Base-by-base conservation (phyloP, 345 rosid genomes). In the Citrus unshiu region DNA sequence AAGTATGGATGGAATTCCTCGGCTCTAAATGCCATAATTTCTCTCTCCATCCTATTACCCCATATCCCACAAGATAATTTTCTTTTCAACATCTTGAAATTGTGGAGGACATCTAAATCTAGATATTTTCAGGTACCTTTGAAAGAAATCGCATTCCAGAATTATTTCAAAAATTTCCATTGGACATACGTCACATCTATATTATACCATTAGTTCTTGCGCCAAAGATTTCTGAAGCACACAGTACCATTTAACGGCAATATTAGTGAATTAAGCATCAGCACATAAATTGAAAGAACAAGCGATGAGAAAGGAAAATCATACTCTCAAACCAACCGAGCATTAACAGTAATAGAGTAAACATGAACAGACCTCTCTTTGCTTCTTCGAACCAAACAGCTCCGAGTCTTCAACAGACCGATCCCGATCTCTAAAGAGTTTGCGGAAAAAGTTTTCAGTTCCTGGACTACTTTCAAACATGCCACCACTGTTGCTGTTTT, bases 361-460 rank as follows among this genome's bases (percentile, higher is more conserved):
- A 59, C 59, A 61, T 29, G 46, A 66, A 29, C 79, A 35, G 72
- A 95, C 99, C 97, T 94, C 98, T 73, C 87, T 90, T 56, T 84
- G 90, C 86, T 91, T 97, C 85, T 93, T 94, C 22, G 88, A 89
- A 81, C 90, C 89, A 77, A 93, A 90, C 76, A 97, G 84, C 86
- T 94, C 98, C 1, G 97, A 94, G 80, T 97, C 98, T 87, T 93
- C 98, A 81, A 94, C 89, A 59, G 98, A 94, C 67, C 93, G 93
- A 78, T 94, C 98, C 58, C 98, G 93, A 77, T 97, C 99, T 86
- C 91, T 92, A 80, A 97, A 97, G 81, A 97, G 86, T 86, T 97
- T 97, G 77, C 98, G 97, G 84, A 97, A 97, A 87, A 97, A 97
- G 75, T 84, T 94, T 83, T 97, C 98, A 12, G 98, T 93, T 73